These are phyloP conservation scores for Pogostemon cablin DNA, from an alignment of 257 asterid genomes.

Conservation along the genomic window DNA sequence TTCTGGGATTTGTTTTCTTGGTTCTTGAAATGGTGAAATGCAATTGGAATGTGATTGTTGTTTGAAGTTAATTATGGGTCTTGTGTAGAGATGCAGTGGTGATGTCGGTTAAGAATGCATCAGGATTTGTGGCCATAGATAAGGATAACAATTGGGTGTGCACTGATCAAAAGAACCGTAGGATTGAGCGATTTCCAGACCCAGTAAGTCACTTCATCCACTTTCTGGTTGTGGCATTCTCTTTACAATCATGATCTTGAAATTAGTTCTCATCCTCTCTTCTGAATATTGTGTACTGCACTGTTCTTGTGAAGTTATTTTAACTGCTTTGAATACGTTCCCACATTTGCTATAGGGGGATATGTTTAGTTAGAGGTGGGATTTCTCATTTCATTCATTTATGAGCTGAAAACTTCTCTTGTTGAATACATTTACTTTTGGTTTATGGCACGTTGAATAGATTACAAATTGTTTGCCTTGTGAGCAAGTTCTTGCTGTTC, in stretches of 20 bases:
- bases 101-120: slow-evolving; percentile 58
- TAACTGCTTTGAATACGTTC: neutral
- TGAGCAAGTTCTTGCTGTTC: too few species aligned
- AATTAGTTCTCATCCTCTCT: neutral
- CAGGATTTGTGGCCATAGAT: slow-evolving; percentile 57
- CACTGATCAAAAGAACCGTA: slow-evolving; percentile 42
- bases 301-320: neutral
- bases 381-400: too few species aligned
- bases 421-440: neutral
- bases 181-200: slow-evolving; percentile 47
- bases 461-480: neutral
- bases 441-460: too few species aligned
- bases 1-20: neutral
- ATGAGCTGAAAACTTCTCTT: too few species aligned
- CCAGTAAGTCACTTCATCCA: slow-evolving; percentile 53
- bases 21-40: neutral
- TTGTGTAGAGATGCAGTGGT: slow-evolving; percentile 69
- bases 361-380: too few species aligned
- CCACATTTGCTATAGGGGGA: too few species aligned
- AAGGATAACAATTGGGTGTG: slow-evolving; percentile 67
- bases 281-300: too few species aligned
- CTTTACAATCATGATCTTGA: neutral
- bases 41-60: slow-evolving; percentile 13
- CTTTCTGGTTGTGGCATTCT: slow-evolving; percentile 12
- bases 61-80: slow-evolving; percentile 16